phyloP scores from a whole-genome alignment of 2,329 filamentous ascomycete species.

The Hortaea sp. region DNA sequence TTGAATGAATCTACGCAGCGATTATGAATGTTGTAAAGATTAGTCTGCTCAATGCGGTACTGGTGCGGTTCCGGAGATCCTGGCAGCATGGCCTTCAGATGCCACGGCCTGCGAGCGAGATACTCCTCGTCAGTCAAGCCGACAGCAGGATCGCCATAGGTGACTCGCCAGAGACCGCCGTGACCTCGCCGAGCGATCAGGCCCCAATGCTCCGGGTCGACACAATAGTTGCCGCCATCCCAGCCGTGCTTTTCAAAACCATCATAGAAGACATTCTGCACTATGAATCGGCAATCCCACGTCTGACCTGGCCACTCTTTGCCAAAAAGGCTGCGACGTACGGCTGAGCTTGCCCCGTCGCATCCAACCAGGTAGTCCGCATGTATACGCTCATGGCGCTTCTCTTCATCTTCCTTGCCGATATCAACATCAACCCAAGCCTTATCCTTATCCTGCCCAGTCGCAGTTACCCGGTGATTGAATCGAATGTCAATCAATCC shows the following conservation, averaged over 20 bases:
- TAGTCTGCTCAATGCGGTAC: conserved; percentile 27
- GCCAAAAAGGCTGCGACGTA: conserved; percentile 16
- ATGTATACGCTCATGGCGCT: conserved; percentile 10
- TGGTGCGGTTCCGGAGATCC: conserved; percentile 14
- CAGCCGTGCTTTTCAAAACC: conserved; percentile 29
- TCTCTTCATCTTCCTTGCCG: conserved; percentile 16
- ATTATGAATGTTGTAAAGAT: conserved; percentile 34
- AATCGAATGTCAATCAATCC: conserved; percentile 17
- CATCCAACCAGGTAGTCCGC: conserved; percentile 22
- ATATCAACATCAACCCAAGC: conserved; percentile 19
- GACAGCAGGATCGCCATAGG: conserved; percentile 28
- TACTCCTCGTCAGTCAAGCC: conserved; percentile 19
- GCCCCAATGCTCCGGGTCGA: conserved; percentile 27
- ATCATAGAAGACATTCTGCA: conserved; percentile 19
- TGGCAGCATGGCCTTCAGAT: conserved; percentile 16
- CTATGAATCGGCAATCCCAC: conserved; percentile 13
- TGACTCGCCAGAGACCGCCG: conserved; percentile 31
- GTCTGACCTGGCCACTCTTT: conserved; percentile 16
- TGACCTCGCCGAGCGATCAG: conserved; percentile 15
- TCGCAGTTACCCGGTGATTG: conserved; percentile 16
- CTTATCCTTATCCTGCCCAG: conserved; percentile 18
- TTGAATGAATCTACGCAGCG: conserved; percentile 24
- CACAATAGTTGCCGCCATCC: conserved; percentile 32
- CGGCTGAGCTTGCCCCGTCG: conserved; percentile 17
- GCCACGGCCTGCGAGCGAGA: conserved; percentile 10